Conservation (phyloP, 1,284 basidiomycete species). For the Wallemia mellicola region DNA sequence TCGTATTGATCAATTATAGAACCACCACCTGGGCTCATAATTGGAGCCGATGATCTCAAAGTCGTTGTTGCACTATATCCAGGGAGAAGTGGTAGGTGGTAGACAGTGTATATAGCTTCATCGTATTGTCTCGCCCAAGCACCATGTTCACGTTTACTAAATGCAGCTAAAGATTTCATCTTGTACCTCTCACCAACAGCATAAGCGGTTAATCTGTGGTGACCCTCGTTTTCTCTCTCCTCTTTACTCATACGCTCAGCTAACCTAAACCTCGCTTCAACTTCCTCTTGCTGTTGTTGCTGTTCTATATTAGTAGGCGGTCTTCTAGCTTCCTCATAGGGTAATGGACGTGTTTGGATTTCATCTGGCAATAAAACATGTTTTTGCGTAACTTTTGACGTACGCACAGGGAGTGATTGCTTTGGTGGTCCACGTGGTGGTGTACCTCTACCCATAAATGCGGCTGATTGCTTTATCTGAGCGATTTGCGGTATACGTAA, state of each 20-base stretch:
- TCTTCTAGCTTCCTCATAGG: constrained; percentile 14
- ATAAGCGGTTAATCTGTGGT: constrained; percentile 53
- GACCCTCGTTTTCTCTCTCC: constrained; percentile 40
- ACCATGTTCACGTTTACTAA: constrained; percentile 75
- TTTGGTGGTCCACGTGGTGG: not conserved
- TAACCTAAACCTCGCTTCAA: constrained; percentile 22
- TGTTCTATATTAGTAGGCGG: constrained; percentile 11
- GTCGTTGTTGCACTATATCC: constrained; percentile 64
- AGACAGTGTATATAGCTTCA: constrained; percentile 73
- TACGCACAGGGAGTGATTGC: constrained; percentile 25
- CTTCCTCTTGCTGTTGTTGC: constrained; percentile 15
- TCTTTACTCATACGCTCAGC: constrained; percentile 50
- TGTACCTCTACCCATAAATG: not conserved
- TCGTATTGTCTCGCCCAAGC: constrained; percentile 67
- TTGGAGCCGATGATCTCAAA: constrained; percentile 46
- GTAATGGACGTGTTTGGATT: constrained; percentile 56
- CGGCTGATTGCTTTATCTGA: not conserved
- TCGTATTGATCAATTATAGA: constrained; percentile 37
- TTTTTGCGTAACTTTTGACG: constrained; percentile 71
- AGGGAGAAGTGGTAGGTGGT: constrained; percentile 64
- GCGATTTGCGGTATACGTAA: not conserved
- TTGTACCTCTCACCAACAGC: constrained; percentile 54
- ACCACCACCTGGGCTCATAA: constrained; percentile 27
- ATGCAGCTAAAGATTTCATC: constrained; percentile 47
- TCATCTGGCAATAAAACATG: constrained; percentile 71